Conservation (phyloP, 305 asterid species). For the Stenogyne calaminthoides region DNA sequence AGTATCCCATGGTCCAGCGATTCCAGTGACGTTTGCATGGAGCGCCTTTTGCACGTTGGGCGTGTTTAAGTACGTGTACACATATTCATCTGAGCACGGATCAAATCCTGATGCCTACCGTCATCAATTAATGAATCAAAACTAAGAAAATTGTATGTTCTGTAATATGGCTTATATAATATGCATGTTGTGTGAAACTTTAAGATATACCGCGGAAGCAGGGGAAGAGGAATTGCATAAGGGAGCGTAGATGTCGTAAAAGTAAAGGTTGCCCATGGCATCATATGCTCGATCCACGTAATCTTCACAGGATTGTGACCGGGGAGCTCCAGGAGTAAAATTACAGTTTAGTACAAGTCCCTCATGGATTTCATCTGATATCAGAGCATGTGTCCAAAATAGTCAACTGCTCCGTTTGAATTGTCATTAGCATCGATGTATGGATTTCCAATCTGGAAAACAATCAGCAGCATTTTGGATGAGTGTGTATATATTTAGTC, state of each 20-base stretch:
- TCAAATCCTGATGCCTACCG: constrained; percentile 38
- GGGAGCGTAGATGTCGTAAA: constrained; percentile 57
- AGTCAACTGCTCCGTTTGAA: constrained; percentile 48
- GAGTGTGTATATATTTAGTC: not conserved
- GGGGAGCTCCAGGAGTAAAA: constrained; percentile 33
- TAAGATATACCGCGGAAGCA: constrained; percentile 42
- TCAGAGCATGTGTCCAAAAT: constrained; percentile 62
- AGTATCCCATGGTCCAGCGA: constrained; percentile 44
- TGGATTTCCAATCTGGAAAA: constrained; percentile 62
- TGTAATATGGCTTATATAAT: not conserved
- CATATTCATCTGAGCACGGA: constrained; percentile 47
- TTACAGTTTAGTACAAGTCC: constrained; percentile 49
- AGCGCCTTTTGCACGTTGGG: constrained; percentile 53
- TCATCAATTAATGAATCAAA: not conserved
- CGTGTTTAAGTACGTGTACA: constrained; percentile 37
- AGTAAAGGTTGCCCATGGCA: constrained; percentile 25
- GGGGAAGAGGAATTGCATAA: constrained; percentile 42
- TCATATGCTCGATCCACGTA: constrained; percentile 24
- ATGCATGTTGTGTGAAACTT: not conserved
- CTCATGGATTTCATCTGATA: constrained; percentile 53
- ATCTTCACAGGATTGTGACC: constrained; percentile 34
- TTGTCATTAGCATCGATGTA: constrained; percentile 48
- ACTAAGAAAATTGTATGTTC: not conserved
- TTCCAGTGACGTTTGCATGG: constrained; percentile 42
- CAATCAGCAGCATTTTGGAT: not conserved